Percentiles rank a stretch among this genome's conserved stretches.
phyloP scores from a whole-genome alignment of 2,329 filamentous ascomycete species.

The Pleurostoma richardsiae region DNA sequence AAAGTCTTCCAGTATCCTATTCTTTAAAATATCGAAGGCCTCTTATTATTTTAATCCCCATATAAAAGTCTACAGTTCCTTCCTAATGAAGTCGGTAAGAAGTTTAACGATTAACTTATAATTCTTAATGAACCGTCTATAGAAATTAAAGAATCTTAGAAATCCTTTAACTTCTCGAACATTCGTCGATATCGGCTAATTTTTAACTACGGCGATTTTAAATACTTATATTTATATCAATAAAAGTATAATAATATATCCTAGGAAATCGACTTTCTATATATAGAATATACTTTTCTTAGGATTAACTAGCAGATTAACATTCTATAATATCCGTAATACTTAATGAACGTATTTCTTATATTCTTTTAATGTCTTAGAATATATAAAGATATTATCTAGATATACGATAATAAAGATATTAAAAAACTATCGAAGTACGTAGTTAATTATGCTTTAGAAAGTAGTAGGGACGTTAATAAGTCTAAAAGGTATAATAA shows the following conservation, averaged over 20 bases:
- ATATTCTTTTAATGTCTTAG: conserved; percentile 1
- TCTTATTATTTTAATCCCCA: conserved; percentile 5
- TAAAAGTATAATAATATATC: conserved; percentile 4
- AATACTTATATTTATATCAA: background rate
- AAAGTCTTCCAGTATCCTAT: conserved; percentile 4
- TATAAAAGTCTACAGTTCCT: conserved; percentile 4
- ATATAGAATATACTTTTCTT: background rate
- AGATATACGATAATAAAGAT: conserved; percentile 7
- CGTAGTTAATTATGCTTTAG: conserved; percentile 3
- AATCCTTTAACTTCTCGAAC: background rate
- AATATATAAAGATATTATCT: conserved; percentile 11
- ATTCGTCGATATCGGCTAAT: too few relatives aligned
- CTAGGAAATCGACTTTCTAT: conserved; percentile 2
- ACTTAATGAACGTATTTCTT: conserved; percentile 2
- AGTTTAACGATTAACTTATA: conserved; percentile 14
- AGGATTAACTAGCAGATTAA: background rate
- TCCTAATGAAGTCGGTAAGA: conserved; percentile 15
- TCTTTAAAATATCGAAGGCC: conserved; percentile 15
- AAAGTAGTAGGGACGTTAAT: conserved; percentile 12
- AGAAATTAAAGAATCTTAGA: conserved; percentile 25
- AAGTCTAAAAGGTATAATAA: conserved; percentile 22
- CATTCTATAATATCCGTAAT: background rate
- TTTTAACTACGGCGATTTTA: background rate
- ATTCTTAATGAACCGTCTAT: conserved; percentile 19
- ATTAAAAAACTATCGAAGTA: conserved; percentile 1